Conservation (phyloP, 208 protist species). For the Trypanosoma mega region DNA sequence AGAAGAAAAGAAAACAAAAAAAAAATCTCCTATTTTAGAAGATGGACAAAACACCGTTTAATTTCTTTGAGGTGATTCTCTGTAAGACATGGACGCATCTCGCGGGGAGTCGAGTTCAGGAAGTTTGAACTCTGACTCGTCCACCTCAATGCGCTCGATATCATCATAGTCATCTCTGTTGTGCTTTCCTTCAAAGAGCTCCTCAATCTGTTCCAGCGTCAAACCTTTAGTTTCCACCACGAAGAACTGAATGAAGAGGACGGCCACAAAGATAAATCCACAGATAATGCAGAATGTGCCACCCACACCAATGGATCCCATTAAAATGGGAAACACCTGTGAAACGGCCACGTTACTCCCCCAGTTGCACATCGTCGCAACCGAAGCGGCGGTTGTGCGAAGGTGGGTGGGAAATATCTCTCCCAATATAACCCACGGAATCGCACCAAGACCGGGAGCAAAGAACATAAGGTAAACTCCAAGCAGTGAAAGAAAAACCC, state of each 20-base stretch:
- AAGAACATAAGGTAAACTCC: conserved; percentile 84
- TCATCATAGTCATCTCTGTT: no score
- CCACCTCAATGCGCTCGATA: no score
- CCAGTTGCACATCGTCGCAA: conserved; percentile 93
- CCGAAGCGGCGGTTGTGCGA: conserved; percentile 73
- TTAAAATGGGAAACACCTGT: conserved; percentile 81
- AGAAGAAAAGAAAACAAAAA: conserved; percentile 18
- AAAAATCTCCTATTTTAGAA: neutral
- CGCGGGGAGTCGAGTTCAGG: no score
- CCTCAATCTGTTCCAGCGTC: conserved; percentile 85
- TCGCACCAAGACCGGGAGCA: conserved; percentile 85
- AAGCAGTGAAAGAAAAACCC: conserved; percentile 77
- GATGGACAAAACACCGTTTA: neutral
- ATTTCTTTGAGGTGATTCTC: neutral
- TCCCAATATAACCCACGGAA: conserved; percentile 91
- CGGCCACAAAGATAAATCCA: conserved; percentile 54
- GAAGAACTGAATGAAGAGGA: conserved; percentile 78
- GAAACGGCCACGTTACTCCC: conserved; percentile 83
- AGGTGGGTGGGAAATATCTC: conserved; percentile 89
- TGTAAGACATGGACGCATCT: no score
- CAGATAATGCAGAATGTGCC: conserved; percentile 78
- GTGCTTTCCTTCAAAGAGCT: conserved; percentile 42
- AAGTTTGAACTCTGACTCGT: no score
- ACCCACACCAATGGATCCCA: conserved; percentile 82
- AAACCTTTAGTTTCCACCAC: conserved; percentile 88